These are phyloP conservation scores for Solanum okadae DNA, from an alignment of 257 asterid genomes.

Conservation along the genomic window DNA sequence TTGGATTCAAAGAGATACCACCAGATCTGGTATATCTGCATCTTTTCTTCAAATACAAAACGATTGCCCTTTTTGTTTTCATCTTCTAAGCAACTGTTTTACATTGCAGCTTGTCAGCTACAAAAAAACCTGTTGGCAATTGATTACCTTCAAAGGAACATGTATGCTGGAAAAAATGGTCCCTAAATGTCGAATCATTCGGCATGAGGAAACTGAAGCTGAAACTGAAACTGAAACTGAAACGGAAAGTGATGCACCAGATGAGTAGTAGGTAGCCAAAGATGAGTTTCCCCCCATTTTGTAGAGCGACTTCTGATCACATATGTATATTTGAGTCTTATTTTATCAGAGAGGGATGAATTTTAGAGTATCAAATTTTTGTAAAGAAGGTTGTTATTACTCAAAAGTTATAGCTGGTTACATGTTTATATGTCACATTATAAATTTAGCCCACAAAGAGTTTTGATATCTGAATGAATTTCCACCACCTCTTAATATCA, in stretches of 20 bases:
- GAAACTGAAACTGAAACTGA: background rate
- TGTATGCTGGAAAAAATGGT: slow-evolving; percentile 77
- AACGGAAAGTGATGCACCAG: slow-evolving; percentile 20
- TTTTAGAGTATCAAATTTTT: background rate
- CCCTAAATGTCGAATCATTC: slow-evolving; percentile 51
- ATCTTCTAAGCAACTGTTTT: background rate
- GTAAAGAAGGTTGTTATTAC: background rate
- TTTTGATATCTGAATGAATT: background rate
- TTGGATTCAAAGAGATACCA: slow-evolving; percentile 61
- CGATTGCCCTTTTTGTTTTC: background rate
- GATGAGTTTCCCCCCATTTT: background rate
- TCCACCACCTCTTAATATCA: background rate
- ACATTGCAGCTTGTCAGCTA: slow-evolving; percentile 58
- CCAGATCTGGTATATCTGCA: slow-evolving; percentile 48
- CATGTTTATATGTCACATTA: background rate
- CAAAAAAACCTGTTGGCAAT: slow-evolving; percentile 82
- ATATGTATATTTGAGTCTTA: background rate
- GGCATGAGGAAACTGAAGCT: slow-evolving; percentile 32
- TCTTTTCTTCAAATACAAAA: background rate
- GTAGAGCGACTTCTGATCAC: background rate
- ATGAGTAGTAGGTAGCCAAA: background rate
- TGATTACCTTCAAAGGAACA: slow-evolving; percentile 77
- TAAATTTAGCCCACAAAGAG: background rate
- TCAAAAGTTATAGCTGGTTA: background rate
- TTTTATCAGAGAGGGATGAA: background rate